phyloP scores from a whole-genome alignment of 169 alveolate species.

The Cryptosporidium baileyi region DNA sequence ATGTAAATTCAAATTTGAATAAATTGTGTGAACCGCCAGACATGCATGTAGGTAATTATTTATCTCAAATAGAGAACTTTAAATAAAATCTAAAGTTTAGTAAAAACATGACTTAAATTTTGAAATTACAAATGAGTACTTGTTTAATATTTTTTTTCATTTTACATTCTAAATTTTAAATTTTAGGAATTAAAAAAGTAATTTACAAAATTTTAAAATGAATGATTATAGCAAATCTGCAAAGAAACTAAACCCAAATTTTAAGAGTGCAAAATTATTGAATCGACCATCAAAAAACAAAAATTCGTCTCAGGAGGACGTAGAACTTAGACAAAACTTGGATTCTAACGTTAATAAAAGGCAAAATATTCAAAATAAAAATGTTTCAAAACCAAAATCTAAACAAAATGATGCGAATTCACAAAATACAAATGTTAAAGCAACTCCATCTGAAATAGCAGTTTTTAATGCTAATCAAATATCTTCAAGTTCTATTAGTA shows the following conservation, averaged over 20 bases:
- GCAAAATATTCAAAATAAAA: not conserved
- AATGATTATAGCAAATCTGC: not conserved
- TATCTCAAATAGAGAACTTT: too few relatives aligned
- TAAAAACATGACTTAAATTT: too few relatives aligned
- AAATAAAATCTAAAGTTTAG: too few relatives aligned
- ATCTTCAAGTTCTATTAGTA: not conserved
- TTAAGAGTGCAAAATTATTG: conserved; percentile 24
- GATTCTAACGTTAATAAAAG: not conserved
- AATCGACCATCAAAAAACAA: conserved; percentile 15
- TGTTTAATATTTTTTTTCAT: too few relatives aligned
- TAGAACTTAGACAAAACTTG: not conserved
- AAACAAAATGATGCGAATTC: not conserved
- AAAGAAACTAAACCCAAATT: not conserved
- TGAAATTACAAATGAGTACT: too few relatives aligned
- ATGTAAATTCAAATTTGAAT: too few relatives aligned
- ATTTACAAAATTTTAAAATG: not conserved
- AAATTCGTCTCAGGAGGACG: not conserved
- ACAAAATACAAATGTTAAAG: conserved; percentile 17
- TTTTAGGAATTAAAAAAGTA: too few relatives aligned
- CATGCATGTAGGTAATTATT: too few relatives aligned
- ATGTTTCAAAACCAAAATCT: not conserved
- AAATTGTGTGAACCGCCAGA: too few relatives aligned
- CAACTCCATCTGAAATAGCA: conserved; percentile 51
- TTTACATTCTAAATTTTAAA: too few relatives aligned
- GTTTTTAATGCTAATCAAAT: not conserved